Percentiles rank a stretch among this genome's conserved stretches.
Evolutionary conservation across 1,284 basidiomycete species (phyloP).

Genomic region (Heterobasidion parviporum): DNA sequence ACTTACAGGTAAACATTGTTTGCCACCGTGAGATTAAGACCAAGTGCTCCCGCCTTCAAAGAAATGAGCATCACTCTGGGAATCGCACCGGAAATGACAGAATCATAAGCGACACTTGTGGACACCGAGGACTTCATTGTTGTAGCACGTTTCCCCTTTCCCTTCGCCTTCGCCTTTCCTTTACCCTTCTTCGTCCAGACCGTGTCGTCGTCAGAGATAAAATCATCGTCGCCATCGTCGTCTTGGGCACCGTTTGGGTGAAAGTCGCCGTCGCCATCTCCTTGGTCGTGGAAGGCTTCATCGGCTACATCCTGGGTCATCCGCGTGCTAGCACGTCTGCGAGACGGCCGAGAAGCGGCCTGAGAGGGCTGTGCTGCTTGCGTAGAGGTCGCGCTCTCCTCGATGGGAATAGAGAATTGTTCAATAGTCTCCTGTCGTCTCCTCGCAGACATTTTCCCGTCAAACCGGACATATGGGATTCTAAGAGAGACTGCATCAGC

Average conservation of each 20-base stretch:
- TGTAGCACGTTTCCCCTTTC: slow-evolving; percentile 29
- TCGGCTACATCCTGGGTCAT: slow-evolving; percentile 9
- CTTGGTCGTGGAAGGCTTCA: slow-evolving; percentile 6
- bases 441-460: slow-evolving; percentile 74
- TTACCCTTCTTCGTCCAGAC: slow-evolving; percentile 17
- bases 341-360: slow-evolving; percentile 11
- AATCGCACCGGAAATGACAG: slow-evolving; percentile 27
- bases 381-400: slow-evolving; percentile 19
- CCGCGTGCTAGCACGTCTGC: slow-evolving; percentile 11
- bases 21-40: slow-evolving; percentile 83
- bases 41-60: slow-evolving; percentile 76
- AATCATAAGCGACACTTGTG: slow-evolving; percentile 5
- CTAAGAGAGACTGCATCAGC: slow-evolving; percentile 27
- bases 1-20: slow-evolving; percentile 84
- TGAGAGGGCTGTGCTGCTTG: slow-evolving; percentile 8
- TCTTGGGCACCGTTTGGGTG: background rate
- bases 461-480: slow-evolving; percentile 72
- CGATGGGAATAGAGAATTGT: slow-evolving; percentile 61
- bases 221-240: slow-evolving; percentile 9
- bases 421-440: slow-evolving; percentile 72
- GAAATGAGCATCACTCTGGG: slow-evolving; percentile 84
- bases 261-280: slow-evolving; percentile 7
- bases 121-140: slow-evolving; percentile 23
- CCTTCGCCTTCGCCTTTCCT: slow-evolving; percentile 16
- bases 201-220: slow-evolving; percentile 27